Conservation (phyloP, 2,329 filamentous ascomycete genomes). For the Monascus ruber region DNA sequence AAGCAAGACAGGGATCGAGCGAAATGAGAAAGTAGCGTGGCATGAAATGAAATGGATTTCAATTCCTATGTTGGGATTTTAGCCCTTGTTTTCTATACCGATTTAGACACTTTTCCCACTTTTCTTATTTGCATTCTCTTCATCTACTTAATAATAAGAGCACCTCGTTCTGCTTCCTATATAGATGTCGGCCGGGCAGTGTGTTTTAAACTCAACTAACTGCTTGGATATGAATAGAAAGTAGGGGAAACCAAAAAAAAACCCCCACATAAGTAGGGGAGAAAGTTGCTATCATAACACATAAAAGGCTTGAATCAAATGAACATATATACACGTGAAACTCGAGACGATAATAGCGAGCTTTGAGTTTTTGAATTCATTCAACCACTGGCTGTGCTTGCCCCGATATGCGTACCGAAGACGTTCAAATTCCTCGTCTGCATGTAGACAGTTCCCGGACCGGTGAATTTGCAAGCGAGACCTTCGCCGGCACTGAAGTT, state of each 20-base stretch:
- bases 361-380: not conserved
- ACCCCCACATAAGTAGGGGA: no score
- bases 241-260: no score
- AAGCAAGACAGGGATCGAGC: not conserved
- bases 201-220: no score
- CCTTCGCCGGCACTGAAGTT: constrained; percentile 72
- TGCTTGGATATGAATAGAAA: no score
- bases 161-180: no score
- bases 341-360: not conserved
- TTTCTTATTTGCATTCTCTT: no score
- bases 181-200: no score
- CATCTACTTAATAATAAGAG: no score
- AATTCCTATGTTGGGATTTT: constrained; percentile 4
- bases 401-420: constrained; percentile 44
- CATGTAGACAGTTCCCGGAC: constrained; percentile 78
- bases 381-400: constrained; percentile 23
- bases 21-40: constrained; percentile 11
- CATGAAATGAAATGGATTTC: constrained; percentile 21
- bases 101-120: not conserved
- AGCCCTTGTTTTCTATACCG: not conserved
- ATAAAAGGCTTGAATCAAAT: not conserved
- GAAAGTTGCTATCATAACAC: not conserved
- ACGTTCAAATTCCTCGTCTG: constrained; percentile 77
- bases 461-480: constrained; percentile 86
- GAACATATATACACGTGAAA: not conserved